Evolutionary conservation across 441 rosid genomes (phyloP), one percentile per base, ranked within the genome.

Genomic region (Pelargonium australe): DNA sequence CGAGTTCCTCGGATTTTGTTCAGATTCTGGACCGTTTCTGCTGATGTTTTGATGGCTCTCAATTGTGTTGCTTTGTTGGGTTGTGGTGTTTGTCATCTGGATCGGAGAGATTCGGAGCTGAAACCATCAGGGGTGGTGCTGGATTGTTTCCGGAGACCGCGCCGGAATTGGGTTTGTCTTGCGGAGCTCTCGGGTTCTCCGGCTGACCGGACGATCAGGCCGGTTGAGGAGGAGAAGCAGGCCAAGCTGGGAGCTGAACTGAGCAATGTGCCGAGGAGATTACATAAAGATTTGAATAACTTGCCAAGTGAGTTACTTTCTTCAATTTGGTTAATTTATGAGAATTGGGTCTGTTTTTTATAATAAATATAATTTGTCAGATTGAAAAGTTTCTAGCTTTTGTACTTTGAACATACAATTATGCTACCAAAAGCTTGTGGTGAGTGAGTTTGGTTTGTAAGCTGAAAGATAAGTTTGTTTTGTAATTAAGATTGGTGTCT

Each of bases 271-370:
- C 60, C 83, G 8, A 76, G 68, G 71, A 78, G 68, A 57, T 51
- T 70, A 65, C 70, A 71, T 31, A 83, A 77, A 83, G 84, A 82
- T 65, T 75, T 70, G 73, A 69, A 63, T 68, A 77, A 80, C 28
- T 69, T 82, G 16, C 86, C 86, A 74, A 81, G 90, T 86, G 69
- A 71, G 86, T 77, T 67, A 4, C 20, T 8, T 45, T 45, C 23
- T 10, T 1, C 57, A 28, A 7, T 73, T 70, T 5, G 11, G 64
- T 34, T 12, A 4, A 16, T 17, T 41, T 19, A 34, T 65, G 43
- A 40, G 7, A 5, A 37, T 9, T 40, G 47, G 3, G 20, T 16
- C 20, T 25, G 28, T 25, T 25, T 16, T 53, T 53, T 53, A 2
- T 53, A 3, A 14, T 53, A 53, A 2, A 53, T 11, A 11, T 53